Conservation (phyloP, 2,329 filamentous ascomycete species). For the Akanthomyces uredinophilus region DNA sequence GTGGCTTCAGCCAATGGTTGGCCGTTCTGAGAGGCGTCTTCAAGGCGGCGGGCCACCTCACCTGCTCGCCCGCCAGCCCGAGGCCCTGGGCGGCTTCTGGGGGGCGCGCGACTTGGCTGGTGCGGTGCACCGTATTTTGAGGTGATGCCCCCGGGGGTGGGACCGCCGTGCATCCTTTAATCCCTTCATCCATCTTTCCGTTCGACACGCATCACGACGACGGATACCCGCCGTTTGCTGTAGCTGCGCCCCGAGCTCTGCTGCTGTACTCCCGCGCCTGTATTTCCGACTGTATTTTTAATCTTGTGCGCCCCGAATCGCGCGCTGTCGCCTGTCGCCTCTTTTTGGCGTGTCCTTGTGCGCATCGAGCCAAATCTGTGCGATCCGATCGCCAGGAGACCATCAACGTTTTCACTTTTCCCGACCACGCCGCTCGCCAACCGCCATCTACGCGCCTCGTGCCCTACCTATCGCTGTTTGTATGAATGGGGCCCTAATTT, state of each 20-base stretch:
- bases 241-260: neutral
- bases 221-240: neutral
- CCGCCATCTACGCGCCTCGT: neutral
- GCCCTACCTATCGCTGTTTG: neutral
- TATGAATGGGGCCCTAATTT: constrained; percentile 20
- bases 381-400: constrained; percentile 14
- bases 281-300: neutral
- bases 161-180: constrained; percentile 10
- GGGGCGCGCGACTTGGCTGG: constrained; percentile 3
- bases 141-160: constrained; percentile 12
- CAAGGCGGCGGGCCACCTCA: too few relatives aligned
- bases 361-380: constrained; percentile 13
- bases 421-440: neutral
- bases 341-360: neutral
- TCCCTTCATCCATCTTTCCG: constrained; percentile 11
- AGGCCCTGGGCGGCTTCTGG: neutral
- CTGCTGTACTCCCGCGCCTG: neutral
- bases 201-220: neutral
- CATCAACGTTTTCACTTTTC: neutral
- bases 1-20: too few relatives aligned
- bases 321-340: neutral
- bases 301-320: neutral
- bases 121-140: constrained; percentile 9
- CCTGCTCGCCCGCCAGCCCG: neutral
- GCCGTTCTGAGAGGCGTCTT: neutral